Evolutionary conservation across 1,284 basidiomycete species (phyloP), one percentile per base, ranked within the genome.

Genomic region (Cutaneotrichosporon curvatum): DNA sequence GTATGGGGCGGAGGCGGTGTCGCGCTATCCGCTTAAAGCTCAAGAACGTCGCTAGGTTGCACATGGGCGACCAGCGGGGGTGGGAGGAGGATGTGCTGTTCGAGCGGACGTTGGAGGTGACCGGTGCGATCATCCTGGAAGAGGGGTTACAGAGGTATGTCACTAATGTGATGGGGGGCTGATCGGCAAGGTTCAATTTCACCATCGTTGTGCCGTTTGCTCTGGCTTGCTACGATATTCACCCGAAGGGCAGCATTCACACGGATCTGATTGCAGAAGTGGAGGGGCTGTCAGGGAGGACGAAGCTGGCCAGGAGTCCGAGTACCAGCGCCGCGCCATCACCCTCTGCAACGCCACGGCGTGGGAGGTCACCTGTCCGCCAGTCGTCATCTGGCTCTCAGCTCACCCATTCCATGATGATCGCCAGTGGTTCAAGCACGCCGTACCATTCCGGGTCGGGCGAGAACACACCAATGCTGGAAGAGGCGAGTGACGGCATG

Each of bases 21-120:
- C 61, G 60, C 33, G 48, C 58, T 2, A 61, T 69, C 40, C 47
- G 58, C 34, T 55, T 69, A 10, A 58, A 49, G 3, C 37, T 63
- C 2, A 43, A 52, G 32, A 55, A 53, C 11, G 39, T 50, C 16
- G 43, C 41, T 12, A 45, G 48, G 12, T 47, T 64, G 9, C 43
- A 57, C 40, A 62, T 64, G 55, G 59, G 59, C 7, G 30, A 30
- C 4, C 45, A 43, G 18, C 39, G 57, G 30, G 55, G 53, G 9
- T 51, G 51, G 51, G 62, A 64, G 37, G 53, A 59, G 46, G 60
- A 62, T 51, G 43, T 50, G 15, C 38, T 64, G 8, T 61, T 58
- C 25, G 50, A 58, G 43, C 47, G 56, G n/a, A 51, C 52, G n/a
- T 42, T 57, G 9, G 60, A 58, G 28, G 37, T 58, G 33, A 47